Conservation (phyloP, 2,329 filamentous ascomycete species). For the Fusarium sacchari region DNA sequence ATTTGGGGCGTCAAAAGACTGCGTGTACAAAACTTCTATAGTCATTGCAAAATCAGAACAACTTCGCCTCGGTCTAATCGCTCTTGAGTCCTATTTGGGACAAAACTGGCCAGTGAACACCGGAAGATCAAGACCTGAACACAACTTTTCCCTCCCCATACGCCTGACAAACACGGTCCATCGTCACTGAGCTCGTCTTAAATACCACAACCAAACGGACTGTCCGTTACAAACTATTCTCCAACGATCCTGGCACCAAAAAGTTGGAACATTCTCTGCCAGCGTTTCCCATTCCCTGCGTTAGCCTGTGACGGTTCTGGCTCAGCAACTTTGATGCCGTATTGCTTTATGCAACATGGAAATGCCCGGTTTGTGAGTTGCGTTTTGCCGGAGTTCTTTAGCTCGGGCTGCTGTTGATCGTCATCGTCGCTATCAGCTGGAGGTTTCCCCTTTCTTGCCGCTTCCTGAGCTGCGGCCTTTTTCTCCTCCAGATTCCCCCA, state of each 20-base stretch:
- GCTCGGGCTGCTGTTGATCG: constrained; percentile 18
- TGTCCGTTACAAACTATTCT: neutral
- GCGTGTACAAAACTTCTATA: constrained; percentile 20
- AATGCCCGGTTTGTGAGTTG: constrained; percentile 68
- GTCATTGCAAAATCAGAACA: constrained; percentile 12
- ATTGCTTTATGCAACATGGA: constrained; percentile 76
- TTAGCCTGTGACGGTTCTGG: constrained; percentile 55
- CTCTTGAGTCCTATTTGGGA: neutral
- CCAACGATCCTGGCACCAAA: constrained; percentile 69
- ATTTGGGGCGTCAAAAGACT: constrained; percentile 32
- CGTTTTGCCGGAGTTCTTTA: neutral
- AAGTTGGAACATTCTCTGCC: constrained; percentile 71
- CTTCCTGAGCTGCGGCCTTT: constrained; percentile 40
- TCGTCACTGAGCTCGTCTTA: neutral
- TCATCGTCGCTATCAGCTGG: constrained; percentile 53
- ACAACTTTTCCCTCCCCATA: neutral
- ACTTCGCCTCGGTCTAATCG: constrained; percentile 3
- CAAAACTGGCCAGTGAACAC: neutral
- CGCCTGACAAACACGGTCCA: neutral
- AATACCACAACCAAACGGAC: neutral
- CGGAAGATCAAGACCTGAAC: neutral
- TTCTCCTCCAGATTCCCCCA: constrained; percentile 88
- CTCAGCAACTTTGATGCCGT: constrained; percentile 64
- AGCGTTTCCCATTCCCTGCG: constrained; percentile 59
- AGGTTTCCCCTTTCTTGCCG: constrained; percentile 47